These are phyloP conservation scores for Mycena sp. DNA, from an alignment of 1,284 basidiomycete species.

Conservation along the genomic window DNA sequence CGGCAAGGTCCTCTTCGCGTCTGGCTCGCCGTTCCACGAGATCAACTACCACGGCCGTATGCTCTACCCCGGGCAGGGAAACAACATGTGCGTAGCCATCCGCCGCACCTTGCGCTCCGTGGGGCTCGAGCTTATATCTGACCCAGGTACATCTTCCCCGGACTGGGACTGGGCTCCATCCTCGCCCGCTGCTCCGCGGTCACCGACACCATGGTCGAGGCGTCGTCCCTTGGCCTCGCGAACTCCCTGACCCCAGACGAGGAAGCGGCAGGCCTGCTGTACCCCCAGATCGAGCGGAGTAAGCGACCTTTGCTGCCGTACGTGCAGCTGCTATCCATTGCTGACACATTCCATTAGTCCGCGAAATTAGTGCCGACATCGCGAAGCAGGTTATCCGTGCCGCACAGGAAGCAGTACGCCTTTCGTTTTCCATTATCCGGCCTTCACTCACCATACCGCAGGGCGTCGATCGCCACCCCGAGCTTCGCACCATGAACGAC, in stretches of 20 bases:
- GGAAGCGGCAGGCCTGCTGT: conserved; percentile 69
- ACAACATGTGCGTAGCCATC: conserved; percentile 89
- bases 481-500: conserved; percentile 68
- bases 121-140: background rate
- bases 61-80: conserved; percentile 87
- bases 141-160: conserved; percentile 47
- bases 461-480: conserved; percentile 67
- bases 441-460: conserved; percentile 36
- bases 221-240: conserved; percentile 80
- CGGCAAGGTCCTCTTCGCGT: conserved; percentile 87
- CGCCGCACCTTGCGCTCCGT: conserved; percentile 46
- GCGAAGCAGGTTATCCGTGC: conserved; percentile 79
- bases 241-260: conserved; percentile 82
- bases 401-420: conserved; percentile 79
- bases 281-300: conserved; percentile 81
- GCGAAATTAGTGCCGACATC: conserved; percentile 84
- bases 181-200: conserved; percentile 72
- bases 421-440: conserved; percentile 23
- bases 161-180: conserved; percentile 85
- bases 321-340: background rate
- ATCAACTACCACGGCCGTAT: conserved; percentile 66
- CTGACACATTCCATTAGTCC: conserved; percentile 47
- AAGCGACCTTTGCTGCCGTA: conserved; percentile 32
- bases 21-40: conserved; percentile 89
- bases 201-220: conserved; percentile 86